phyloP scores from a whole-genome alignment of 768 basidiomycete species.

The Serendipita vermifera region DNA sequence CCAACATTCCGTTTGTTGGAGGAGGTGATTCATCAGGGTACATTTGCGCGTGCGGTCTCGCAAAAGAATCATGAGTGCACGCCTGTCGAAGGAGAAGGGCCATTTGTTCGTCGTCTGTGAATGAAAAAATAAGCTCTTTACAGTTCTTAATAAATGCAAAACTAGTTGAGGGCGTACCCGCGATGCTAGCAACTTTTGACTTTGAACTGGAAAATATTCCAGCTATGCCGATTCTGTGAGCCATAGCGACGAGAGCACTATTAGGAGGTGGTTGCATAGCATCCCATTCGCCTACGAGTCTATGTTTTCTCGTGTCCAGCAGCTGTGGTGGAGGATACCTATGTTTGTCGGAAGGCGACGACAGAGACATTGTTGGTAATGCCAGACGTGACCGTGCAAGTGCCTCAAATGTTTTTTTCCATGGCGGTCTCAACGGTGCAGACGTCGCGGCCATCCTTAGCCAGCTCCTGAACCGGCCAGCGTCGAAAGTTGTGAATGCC shows the following conservation, averaged over 20 bases:
- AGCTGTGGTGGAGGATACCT: neutral
- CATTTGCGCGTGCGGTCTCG: slow-evolving; percentile 41
- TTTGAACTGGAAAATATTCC: slow-evolving; percentile 25
- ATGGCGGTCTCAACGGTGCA: neutral
- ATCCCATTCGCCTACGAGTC: slow-evolving; percentile 35
- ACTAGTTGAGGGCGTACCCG: slow-evolving; percentile 6
- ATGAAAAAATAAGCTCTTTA: too few relatives aligned
- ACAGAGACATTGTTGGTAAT: slow-evolving; percentile 6
- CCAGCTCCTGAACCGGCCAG: too few relatives aligned
- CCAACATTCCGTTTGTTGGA: slow-evolving; percentile 60
- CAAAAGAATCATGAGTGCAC: slow-evolving; percentile 67
- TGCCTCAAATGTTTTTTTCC: neutral
- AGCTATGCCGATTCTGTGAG: slow-evolving; percentile 60
- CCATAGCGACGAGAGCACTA: slow-evolving; percentile 59
- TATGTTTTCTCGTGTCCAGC: neutral
- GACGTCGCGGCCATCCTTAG: too few relatives aligned
- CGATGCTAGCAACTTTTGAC: neutral
- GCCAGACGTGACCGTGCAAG: neutral
- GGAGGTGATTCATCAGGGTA: slow-evolving; percentile 42
- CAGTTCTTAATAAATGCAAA: too few relatives aligned
- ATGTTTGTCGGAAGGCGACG: slow-evolving; percentile 1
- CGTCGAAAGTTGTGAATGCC: too few relatives aligned
- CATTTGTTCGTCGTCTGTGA: slow-evolving; percentile 33
- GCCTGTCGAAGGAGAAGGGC: slow-evolving; percentile 42
- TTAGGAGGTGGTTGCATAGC: slow-evolving; percentile 56